phyloP scores from a whole-genome alignment of 441 rosid genomes.

The Erysimum cheiri region DNA sequence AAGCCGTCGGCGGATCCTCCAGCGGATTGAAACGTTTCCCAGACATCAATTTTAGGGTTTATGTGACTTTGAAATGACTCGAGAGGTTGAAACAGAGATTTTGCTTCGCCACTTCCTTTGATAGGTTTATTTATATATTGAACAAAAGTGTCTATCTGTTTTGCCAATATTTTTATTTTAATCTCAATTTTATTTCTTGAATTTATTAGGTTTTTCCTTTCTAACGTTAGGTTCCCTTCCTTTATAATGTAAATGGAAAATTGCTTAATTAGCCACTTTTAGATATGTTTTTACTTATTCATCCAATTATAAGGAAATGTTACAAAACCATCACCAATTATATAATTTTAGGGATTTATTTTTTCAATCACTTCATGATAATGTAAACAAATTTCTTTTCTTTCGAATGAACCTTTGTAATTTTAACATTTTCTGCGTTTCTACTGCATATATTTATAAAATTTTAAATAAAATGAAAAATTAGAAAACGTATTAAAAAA shows the following conservation, averaged over 20 bases:
- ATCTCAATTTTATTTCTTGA: no score
- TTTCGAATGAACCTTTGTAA: no score
- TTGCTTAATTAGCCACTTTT: background rate
- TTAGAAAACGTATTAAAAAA: no score
- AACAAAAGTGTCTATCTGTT: conserved; percentile 14
- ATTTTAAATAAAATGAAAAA: background rate
- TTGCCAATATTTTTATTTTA: background rate
- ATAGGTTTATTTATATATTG: conserved; percentile 8
- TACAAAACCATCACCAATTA: background rate
- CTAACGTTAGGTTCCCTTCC: background rate
- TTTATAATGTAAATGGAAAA: background rate
- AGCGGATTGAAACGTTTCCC: conserved; percentile 24
- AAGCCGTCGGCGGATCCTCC: conserved; percentile 50
- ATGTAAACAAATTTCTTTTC: no score
- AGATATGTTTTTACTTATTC: background rate
- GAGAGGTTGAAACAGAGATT: background rate
- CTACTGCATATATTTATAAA: background rate
- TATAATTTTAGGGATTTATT: no score
- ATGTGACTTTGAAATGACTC: background rate
- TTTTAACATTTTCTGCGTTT: no score
- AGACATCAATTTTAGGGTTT: conserved; percentile 30
- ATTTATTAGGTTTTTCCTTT: background rate
- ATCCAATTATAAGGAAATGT: background rate
- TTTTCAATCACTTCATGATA: no score
- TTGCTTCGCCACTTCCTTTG: background rate